phyloP scores from a whole-genome alignment of 345 rosid species.

The Zanthoxylum bungeanum region DNA sequence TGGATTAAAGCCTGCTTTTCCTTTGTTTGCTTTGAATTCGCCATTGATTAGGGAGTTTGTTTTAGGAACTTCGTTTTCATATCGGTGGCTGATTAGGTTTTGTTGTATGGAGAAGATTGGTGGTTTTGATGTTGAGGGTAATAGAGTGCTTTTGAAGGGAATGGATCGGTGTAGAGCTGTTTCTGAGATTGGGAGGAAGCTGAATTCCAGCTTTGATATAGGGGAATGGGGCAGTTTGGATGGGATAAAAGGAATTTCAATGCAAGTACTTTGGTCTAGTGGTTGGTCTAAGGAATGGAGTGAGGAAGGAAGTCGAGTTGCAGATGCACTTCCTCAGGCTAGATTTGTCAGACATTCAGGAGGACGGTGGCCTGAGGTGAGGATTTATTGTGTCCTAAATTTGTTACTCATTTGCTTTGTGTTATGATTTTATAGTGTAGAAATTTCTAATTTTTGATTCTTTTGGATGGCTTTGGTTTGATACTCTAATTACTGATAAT shows the following conservation, averaged over 20 bases:
- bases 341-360: constrained; percentile 67
- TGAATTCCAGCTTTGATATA: constrained; percentile 72
- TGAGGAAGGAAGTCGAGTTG: constrained; percentile 51
- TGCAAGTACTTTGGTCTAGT: constrained; percentile 80
- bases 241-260: constrained; percentile 51
- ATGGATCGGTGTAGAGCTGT: constrained; percentile 65
- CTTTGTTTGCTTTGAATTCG: constrained; percentile 49
- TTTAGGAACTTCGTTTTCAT: constrained; percentile 44
- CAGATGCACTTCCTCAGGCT: constrained; percentile 70
- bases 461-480: not conserved
- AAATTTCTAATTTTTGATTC: not conserved
- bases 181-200: constrained; percentile 49
- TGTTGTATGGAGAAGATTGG: constrained; percentile 57
- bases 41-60: constrained; percentile 60
- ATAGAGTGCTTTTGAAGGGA: constrained; percentile 73
- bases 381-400: constrained; percentile 11
- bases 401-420: not conserved
- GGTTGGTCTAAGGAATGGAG: constrained; percentile 69
- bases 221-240: constrained; percentile 76
- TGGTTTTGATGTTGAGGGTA: constrained; percentile 51
- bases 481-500: not conserved
- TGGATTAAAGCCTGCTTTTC: constrained; percentile 61
- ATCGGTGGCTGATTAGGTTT: constrained; percentile 45
- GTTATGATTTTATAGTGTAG: not conserved
- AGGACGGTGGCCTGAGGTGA: constrained; percentile 94